Percentiles rank a stretch among this genome's conserved stretches.
phyloP scores from a whole-genome alignment of 2,329 filamentous ascomycete species.

The Eutypella sp. region DNA sequence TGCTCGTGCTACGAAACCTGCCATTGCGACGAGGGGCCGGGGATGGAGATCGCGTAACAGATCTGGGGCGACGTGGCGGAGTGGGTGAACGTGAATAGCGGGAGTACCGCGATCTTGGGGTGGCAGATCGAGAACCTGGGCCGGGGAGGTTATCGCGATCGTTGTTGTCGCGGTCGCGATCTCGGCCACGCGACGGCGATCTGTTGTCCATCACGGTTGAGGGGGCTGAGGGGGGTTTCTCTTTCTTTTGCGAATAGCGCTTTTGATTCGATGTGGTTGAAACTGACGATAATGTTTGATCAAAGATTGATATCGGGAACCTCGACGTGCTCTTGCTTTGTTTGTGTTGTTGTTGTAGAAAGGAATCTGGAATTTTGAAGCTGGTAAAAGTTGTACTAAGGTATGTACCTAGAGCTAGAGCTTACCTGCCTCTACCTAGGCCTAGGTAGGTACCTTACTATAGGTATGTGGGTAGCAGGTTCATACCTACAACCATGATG shows the following conservation, averaged over 20 bases:
- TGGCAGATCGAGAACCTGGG: conserved; percentile 26
- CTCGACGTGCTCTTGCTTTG: too few species aligned
- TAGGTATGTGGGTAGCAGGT: too few species aligned
- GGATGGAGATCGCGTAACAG: conserved; percentile 22
- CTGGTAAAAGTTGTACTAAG: neutral
- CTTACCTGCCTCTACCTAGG: too few species aligned
- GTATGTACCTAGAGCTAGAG: neutral
- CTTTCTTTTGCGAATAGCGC: too few species aligned
- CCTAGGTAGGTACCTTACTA: too few species aligned
- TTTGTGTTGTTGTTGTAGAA: neutral
- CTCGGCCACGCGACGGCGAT: conserved; percentile 27
- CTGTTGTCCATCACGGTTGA: conserved; percentile 20
- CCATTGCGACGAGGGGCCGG: conserved; percentile 32
- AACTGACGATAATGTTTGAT: neutral
- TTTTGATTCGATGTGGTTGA: neutral
- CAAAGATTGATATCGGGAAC: too few species aligned
- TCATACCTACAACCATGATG: too few species aligned
- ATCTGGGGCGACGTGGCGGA: conserved; percentile 22
- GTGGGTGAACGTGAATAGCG: conserved; percentile 33
- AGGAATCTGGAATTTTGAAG: neutral
- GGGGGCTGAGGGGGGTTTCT: too few species aligned
- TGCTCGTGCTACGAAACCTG: conserved; percentile 21
- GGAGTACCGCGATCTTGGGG: conserved; percentile 33
- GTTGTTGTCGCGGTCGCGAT: neutral
- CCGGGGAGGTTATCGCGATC: too few species aligned